A percentile compares a stretch with the other conserved stretches of the same genome.
Conservation (phyloP, 1,284 basidiomycete genomes). For the Vanrija pseudolonga region DNA sequence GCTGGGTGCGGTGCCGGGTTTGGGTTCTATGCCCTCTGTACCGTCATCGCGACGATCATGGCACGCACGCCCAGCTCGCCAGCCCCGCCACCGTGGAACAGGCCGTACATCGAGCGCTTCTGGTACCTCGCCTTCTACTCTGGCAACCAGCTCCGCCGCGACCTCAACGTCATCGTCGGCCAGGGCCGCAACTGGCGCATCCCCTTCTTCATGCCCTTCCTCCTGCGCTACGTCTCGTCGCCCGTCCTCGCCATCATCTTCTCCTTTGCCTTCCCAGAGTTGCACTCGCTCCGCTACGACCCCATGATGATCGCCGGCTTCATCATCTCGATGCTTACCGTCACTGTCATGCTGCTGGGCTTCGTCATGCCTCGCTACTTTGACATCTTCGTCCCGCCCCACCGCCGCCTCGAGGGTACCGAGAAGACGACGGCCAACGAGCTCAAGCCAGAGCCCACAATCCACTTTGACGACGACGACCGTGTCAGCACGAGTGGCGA, state of each 20-base stretch:
- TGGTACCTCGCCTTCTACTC: constrained; percentile 29
- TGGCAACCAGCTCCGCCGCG: constrained; percentile 24
- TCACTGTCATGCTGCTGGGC: constrained; percentile 16
- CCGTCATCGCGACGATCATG: constrained; percentile 10
- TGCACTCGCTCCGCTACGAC: constrained; percentile 21
- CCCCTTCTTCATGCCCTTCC: constrained; percentile 18
- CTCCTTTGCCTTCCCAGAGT: constrained; percentile 24
- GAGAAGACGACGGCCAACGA: constrained; percentile 16
- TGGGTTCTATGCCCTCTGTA: constrained; percentile 10
- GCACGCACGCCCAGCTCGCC: constrained; percentile 5
- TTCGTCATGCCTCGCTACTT: constrained; percentile 21
- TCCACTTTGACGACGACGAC: no score
- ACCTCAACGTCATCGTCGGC: constrained; percentile 24
- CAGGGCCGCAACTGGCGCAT: constrained; percentile 23
- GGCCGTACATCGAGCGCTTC: constrained; percentile 9
- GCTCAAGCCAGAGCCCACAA: constrained; percentile 10
- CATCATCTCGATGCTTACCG: constrained; percentile 17
- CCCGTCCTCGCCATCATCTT: constrained; percentile 26
- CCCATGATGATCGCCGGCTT: constrained; percentile 26
- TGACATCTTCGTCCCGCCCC: constrained; percentile 14
- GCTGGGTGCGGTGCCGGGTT: constrained; percentile 20
- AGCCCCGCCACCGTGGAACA: neutral
- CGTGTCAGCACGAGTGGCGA: no score
- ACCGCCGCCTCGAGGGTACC: constrained; percentile 19
- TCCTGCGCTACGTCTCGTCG: constrained; percentile 23